These are phyloP conservation scores for Pelargonium nanum DNA, from an alignment of 345 rosid species.

Conservation along the genomic window DNA sequence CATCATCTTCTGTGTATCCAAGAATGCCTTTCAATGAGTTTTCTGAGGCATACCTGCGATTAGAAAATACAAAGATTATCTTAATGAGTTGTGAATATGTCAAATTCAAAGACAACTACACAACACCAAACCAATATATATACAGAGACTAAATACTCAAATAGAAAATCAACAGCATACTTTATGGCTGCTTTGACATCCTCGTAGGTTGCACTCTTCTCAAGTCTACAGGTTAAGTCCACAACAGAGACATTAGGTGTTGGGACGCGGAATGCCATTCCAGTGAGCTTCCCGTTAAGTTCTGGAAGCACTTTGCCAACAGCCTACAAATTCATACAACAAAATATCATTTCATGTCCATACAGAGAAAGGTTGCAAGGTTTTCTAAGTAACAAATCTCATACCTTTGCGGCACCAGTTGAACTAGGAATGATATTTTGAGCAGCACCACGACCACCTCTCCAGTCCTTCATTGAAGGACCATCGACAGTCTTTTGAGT, in stretches of 20 bases:
- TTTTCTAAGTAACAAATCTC: conserved; percentile 1
- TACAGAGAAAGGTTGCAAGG: neutral
- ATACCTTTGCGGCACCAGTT: conserved; percentile 98
- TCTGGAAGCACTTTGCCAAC: conserved; percentile 99
- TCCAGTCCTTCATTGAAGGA: conserved; percentile 98
- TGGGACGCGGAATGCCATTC: conserved; percentile 99
- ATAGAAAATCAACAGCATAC: conserved; percentile 26
- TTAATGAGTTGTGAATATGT: conserved; percentile 4
- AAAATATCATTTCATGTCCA: neutral
- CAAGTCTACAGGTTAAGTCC: conserved; percentile 94
- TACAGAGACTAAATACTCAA: neutral
- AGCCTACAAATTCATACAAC: conserved; percentile 38
- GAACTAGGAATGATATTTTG: conserved; percentile 99
- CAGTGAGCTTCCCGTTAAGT: conserved; percentile 95
- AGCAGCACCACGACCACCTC: conserved; percentile 97
- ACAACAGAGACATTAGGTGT: conserved; percentile 95
- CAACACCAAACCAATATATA: neutral
- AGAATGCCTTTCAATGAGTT: conserved; percentile 87
- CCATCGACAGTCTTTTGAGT: conserved; percentile 99
- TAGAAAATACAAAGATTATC: conserved; percentile 3
- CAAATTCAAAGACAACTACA: neutral
- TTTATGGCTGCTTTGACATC: conserved; percentile 90
- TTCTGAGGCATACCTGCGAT: conserved; percentile 80
- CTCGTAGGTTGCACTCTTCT: conserved; percentile 82
- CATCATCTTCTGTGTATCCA: conserved; percentile 97